A percentile compares a stretch with the other conserved stretches of the same genome.
Conservation (phyloP, 1,284 basidiomycete species). For the Ganoderma multipileum region DNA sequence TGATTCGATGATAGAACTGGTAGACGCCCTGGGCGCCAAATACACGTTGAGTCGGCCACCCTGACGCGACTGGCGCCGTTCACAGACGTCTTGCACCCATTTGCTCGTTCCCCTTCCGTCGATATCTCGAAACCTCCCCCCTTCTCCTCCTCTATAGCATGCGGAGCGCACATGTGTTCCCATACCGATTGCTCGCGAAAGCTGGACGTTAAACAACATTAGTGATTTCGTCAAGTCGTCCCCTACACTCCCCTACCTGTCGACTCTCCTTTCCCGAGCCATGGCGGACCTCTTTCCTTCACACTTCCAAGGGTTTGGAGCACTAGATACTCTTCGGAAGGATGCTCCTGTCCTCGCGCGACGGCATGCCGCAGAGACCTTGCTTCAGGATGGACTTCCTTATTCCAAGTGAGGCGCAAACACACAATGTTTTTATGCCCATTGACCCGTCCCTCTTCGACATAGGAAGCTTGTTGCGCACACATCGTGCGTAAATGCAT, state of each 20-base stretch:
- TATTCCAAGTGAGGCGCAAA: constrained; percentile 23
- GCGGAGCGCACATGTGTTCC: background rate
- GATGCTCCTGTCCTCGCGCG: background rate
- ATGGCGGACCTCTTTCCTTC: background rate
- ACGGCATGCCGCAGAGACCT: constrained; percentile 9
- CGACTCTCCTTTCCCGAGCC: background rate
- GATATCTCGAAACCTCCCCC: no score
- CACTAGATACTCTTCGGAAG: background rate
- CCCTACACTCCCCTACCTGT: background rate
- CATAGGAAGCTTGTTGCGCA: constrained; percentile 65
- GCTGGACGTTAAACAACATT: background rate
- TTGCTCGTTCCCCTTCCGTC: background rate
- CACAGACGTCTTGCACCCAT: no score
- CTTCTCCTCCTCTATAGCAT: background rate
- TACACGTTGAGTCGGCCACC: no score
- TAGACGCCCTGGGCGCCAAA: no score
- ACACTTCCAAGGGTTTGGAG: background rate
- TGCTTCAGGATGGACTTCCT: constrained; percentile 19
- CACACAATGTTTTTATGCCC: background rate
- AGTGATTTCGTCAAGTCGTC: background rate
- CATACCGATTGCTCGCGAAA: background rate
- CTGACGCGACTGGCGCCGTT: no score
- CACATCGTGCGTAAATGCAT: constrained; percentile 74
- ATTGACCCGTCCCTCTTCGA: background rate
- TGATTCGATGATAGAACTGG: no score